Percentiles rank a stretch among this genome's conserved stretches.
Evolutionary conservation across 1,284 basidiomycete species (phyloP).

Genomic region (Vanrija sp.): DNA sequence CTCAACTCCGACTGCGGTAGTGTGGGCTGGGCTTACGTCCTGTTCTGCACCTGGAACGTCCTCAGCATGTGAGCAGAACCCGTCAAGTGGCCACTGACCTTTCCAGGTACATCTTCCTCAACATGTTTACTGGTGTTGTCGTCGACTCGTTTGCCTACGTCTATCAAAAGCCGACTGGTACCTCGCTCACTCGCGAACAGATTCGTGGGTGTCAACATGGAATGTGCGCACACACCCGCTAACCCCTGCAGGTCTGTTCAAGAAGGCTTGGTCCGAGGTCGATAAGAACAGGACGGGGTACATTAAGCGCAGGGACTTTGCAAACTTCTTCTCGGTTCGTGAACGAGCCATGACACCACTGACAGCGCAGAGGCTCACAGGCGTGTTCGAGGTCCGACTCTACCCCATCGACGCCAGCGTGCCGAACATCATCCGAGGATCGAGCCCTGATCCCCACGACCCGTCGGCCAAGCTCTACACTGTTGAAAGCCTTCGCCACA

Average conservation of each 20-base stretch:
- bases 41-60: conserved; percentile 96
- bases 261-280: conserved; percentile 86
- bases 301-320: conserved; percentile 66
- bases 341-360: conserved; percentile 49
- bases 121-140: conserved; percentile 92
- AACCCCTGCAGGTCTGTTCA: conserved; percentile 57
- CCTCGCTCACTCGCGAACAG: conserved; percentile 78
- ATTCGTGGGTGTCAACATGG: conserved; percentile 57
- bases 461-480: conserved; percentile 21
- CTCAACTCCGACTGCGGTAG: conserved; percentile 86
- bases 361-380: conserved; percentile 25
- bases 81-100: conserved; percentile 6
- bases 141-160: conserved; percentile 97
- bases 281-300: conserved; percentile 75
- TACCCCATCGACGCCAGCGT: conserved; percentile 69
- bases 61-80: conserved; percentile 72
- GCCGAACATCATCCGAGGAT: conserved; percentile 54
- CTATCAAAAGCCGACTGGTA: conserved; percentile 76
- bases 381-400: conserved; percentile 75
- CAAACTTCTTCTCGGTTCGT: conserved; percentile 64
- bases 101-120: conserved; percentile 82
- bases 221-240: background rate
- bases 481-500: conserved; percentile 47
- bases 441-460: conserved; percentile 28
- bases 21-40: conserved; percentile 71